These are phyloP conservation scores for Cornus kousa DNA, from an alignment of 148 eudicot species.

Conservation along the genomic window DNA sequence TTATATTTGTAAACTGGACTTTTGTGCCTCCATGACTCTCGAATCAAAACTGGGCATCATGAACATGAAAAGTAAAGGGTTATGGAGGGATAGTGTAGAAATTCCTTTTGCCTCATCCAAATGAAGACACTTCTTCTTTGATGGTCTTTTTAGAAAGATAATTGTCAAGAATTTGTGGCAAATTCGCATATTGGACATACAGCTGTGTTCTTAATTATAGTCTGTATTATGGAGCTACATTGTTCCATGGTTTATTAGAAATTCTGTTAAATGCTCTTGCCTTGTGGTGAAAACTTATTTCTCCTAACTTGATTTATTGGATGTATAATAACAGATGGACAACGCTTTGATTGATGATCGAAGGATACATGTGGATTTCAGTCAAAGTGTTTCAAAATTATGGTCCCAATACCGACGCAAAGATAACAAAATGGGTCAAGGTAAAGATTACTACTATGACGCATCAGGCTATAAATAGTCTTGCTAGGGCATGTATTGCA, in stretches of 20 bases:
- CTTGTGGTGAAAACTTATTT: not conserved
- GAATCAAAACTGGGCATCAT: no score
- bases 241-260: not conserved
- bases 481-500: conserved; percentile 3
- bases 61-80: no score
- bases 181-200: not conserved
- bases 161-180: not conserved
- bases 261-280: no score
- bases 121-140: not conserved
- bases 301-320: conserved; percentile 5
- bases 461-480: not conserved
- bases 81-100: not conserved
- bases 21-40: no score
- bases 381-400: conserved; percentile 93
- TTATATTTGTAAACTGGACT: no score
- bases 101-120: not conserved
- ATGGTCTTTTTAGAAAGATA: not conserved
- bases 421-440: conserved; percentile 51
- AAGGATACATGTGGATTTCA: conserved; percentile 93
- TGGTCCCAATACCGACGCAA: conserved; percentile 85
- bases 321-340: conserved; percentile 67
- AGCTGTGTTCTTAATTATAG: not conserved
- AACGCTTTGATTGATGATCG: conserved; percentile 94
- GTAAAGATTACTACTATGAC: conserved; percentile 5
- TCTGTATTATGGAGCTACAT: not conserved